phyloP scores from a whole-genome alignment of 345 rosid genomes.

The Salix viminalis region DNA sequence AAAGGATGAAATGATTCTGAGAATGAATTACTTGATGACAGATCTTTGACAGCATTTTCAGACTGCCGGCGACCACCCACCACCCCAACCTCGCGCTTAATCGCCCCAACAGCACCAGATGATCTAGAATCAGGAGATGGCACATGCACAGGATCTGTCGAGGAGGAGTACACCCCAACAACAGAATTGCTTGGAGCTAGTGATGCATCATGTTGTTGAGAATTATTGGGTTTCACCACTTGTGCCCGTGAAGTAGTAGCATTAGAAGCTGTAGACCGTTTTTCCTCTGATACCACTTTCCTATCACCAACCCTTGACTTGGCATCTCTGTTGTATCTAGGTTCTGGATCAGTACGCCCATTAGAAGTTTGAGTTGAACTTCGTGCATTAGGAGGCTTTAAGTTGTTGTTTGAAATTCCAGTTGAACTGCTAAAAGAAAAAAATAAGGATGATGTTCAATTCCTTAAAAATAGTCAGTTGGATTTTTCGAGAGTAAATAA shows the following conservation, averaged over 20 bases:
- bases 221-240: constrained; percentile 29
- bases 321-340: constrained; percentile 29
- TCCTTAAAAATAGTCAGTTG: not conserved
- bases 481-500: constrained; percentile 2
- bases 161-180: constrained; percentile 79
- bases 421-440: constrained; percentile 30
- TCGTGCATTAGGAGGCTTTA: constrained; percentile 33
- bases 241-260: constrained; percentile 34
- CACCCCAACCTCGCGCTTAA: constrained; percentile 87
- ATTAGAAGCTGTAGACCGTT: constrained; percentile 18
- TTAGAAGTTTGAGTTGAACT: constrained; percentile 33
- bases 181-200: constrained; percentile 59
- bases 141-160: constrained; percentile 89
- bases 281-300: constrained; percentile 35
- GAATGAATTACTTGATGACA: constrained; percentile 40
- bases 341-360: constrained; percentile 29
- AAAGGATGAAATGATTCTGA: constrained; percentile 55
- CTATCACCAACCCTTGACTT: constrained; percentile 26
- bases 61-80: constrained; percentile 62
- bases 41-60: constrained; percentile 47
- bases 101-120: constrained; percentile 72
- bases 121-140: constrained; percentile 89
- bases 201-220: constrained; percentile 33
- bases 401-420: constrained; percentile 36
- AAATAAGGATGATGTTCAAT: constrained; percentile 2